phyloP scores from a whole-genome alignment of 2,329 filamentous ascomycete genomes.

The Balansia obtecta region DNA sequence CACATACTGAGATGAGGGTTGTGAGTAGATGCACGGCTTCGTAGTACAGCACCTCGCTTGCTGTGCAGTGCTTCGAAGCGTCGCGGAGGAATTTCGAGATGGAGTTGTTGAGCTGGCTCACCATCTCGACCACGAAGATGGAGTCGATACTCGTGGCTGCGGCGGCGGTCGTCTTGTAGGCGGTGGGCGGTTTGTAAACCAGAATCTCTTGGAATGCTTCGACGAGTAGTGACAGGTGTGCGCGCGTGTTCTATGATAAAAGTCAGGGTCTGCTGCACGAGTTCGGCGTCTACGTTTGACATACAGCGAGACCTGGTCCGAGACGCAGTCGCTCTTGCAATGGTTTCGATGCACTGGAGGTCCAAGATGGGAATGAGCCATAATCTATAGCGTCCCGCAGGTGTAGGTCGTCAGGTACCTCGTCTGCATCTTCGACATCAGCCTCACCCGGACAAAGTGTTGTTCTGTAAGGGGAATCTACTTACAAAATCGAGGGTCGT shows the following conservation, averaged over 20 bases:
- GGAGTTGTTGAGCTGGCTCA: slow-evolving; percentile 29
- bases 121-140: slow-evolving; percentile 29
- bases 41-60: slow-evolving; percentile 31
- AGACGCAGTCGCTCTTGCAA: slow-evolving; percentile 34
- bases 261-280: slow-evolving; percentile 7
- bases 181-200: slow-evolving; percentile 32
- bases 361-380: slow-evolving; percentile 37
- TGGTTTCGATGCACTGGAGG: slow-evolving; percentile 22
- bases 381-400: slow-evolving; percentile 38
- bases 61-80: slow-evolving; percentile 22
- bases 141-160: slow-evolving; percentile 29
- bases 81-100: slow-evolving; percentile 26
- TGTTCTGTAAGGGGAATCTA: not conserved
- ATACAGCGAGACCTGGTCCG: slow-evolving; percentile 39
- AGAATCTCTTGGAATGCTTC: slow-evolving; percentile 41
- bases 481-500: slow-evolving; percentile 35
- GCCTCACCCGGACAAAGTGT: not conserved
- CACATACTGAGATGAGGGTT: slow-evolving; percentile 19
- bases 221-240: slow-evolving; percentile 34
- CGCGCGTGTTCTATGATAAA: slow-evolving; percentile 30
- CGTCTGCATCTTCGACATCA: slow-evolving; percentile 17
- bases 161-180: slow-evolving; percentile 33
- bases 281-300: slow-evolving; percentile 9
- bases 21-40: slow-evolving; percentile 29
- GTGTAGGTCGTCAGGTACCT: slow-evolving; percentile 25